Evolutionary conservation across 2,329 filamentous ascomycete species (phyloP), one percentile per base, ranked within the genome.

Genomic region (Penicillium sp.): DNA sequence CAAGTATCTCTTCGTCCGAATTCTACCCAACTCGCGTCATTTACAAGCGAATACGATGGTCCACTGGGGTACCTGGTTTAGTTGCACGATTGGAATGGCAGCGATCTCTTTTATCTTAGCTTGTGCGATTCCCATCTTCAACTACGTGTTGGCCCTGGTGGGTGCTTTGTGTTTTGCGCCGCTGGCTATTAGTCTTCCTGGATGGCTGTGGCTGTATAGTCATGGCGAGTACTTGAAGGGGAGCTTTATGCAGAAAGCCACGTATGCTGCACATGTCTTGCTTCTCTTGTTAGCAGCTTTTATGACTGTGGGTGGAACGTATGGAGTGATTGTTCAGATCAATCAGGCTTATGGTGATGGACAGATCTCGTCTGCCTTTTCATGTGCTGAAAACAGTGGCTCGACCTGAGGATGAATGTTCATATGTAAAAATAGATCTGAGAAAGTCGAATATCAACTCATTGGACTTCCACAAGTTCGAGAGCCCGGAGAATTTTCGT

Each of bases 1-100:
- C 1, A 87, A 86, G 67, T 85, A 85, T 66, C 72, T 85, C 54
- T 86, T 86, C 67, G 84, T 87, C 17, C 81, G 84, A 4, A 79
- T 85, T 22, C 74, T 87, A 17, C 79, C 84, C 19, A 77, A 83
- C 62, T 82, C 83, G 1, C 69, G 63, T 2, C 84, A 86, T 68
- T 74, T 86, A 6, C 82, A 85, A 66, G 72, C 76, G n/a, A 85
- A 85, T 71, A 83, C 81, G 0, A 10, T 78, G 15, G 68, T 82
- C 0, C 84, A 86, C 65, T 85, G 84, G 84, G 72, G 66, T 0
- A 82, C 80, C 0, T 87, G 84, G 84, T 69, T 86, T 0, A 71
- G 75, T 10, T 81, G 80, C 59, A 83, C 80, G 0, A 70, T 78
- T 19, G 72, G 72, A 0, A 73, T 85, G 42, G 75, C 76, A 0